A percentile compares a stretch with the other conserved stretches of the same genome.
Conservation (phyloP, 345 rosid genomes). For the Raphanus raphanistrum region DNA sequence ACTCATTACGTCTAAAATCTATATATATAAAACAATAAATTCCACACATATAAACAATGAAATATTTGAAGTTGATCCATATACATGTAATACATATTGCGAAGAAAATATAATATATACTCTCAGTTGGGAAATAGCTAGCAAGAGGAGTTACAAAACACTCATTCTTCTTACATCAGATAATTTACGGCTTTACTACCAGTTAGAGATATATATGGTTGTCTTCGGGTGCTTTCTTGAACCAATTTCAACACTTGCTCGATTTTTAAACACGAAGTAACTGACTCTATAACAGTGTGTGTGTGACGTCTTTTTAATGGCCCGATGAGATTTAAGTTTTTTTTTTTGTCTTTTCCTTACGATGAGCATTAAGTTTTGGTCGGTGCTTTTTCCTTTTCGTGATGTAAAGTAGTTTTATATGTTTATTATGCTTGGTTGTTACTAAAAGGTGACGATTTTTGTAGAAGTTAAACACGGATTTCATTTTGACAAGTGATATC, state of each 20-base stretch:
- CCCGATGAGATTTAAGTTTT: neutral
- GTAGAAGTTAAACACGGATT: constrained; percentile 21
- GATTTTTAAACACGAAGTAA: constrained; percentile 16
- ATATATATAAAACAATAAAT: neutral
- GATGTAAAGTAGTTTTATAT: constrained; percentile 19
- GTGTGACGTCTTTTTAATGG: neutral
- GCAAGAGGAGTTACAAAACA: constrained; percentile 25
- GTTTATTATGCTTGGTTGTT: constrained; percentile 16
- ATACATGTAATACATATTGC: neutral
- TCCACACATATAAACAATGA: neutral
- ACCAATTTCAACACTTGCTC: constrained; percentile 18
- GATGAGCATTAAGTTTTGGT: constrained; percentile 32
- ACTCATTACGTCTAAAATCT: constrained; percentile 1
- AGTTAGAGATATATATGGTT: neutral
- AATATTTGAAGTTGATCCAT: neutral
- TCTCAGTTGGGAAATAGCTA: neutral
- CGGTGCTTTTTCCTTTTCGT: constrained; percentile 33
- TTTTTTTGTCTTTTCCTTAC: neutral
- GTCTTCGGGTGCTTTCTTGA: constrained; percentile 20
- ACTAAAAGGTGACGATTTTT: constrained; percentile 23
- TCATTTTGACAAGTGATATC: neutral
- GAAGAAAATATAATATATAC: neutral
- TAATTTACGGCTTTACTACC: neutral
- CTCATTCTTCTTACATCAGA: neutral
- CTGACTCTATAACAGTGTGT: constrained; percentile 18